Percentiles rank a stretch among this genome's conserved stretches.
These are phyloP conservation scores for Fraxinus greggii DNA, from an alignment of 305 asterid genomes.

Conservation along the genomic window DNA sequence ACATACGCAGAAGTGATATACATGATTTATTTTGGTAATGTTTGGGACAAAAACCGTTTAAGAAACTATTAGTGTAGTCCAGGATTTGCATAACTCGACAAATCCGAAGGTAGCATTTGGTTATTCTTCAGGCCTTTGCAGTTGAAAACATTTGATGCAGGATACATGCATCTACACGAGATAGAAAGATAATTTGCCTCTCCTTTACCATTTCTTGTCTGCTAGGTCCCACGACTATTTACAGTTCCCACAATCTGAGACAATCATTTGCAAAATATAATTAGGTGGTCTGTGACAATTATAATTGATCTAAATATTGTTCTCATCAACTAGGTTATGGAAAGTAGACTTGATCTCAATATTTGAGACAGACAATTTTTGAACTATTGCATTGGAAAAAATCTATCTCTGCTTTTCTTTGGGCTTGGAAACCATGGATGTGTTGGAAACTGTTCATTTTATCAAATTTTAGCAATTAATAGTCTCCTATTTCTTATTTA, in stretches of 20 bases:
- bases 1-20: conserved; percentile 13
- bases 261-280: not conserved
- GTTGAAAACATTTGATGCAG: not conserved
- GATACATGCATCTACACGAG: not conserved
- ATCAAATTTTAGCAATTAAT: not conserved
- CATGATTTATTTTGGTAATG: conserved; percentile 12
- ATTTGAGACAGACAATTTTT: not conserved
- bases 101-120: not conserved
- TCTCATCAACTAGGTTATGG: not conserved
- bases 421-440: not conserved
- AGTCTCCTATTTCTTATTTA: not conserved
- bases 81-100: conserved; percentile 7
- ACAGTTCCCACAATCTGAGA: not conserved
- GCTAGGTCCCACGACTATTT: not conserved
- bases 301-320: not conserved
- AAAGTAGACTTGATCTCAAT: not conserved
- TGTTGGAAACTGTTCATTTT: not conserved
- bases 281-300: not conserved
- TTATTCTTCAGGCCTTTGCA: not conserved
- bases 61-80: conserved; percentile 2
- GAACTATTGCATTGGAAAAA: not conserved
- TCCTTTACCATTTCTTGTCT: conserved; percentile 1
- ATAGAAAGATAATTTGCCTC: not conserved
- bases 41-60: not conserved
- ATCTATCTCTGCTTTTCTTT: not conserved